Base-by-base conservation (phyloP, 768 basidiomycete species). In the Kwoniella pini region DNA sequence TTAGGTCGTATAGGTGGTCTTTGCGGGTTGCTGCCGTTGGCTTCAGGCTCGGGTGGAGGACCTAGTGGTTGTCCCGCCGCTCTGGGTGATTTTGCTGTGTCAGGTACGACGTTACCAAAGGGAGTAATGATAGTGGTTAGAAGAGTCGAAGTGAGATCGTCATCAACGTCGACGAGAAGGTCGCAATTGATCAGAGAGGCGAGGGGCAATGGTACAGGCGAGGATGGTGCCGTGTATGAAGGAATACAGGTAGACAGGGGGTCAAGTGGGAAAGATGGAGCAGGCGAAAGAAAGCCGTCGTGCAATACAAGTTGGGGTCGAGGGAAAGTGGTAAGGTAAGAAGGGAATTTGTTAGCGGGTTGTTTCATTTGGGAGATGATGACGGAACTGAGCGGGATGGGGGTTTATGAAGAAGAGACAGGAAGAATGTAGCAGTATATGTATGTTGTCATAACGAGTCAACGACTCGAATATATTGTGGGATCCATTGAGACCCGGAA, bases 1-100 rank as follows among this genome's bases (percentile, higher is more conserved):
- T 63, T 66, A 2, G 78, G 76, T 42, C 73, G 66, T 52, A 74
- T 73, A 5, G 69, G 71, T 3, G 71, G 76, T 27, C 74, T 67
- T 51, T 62, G 63, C 19, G 63, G 69, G 54, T 60, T 62, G 26
- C 26, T 30, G 21, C 33, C 44, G 54, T 56, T 27, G 17, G 46
- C 22, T 22, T 36, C 54, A 5, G 55, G 48, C 24, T 57, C 19
- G n/a, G 42, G 33, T 53, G 48, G 54, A 26, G 54, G 54, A 13
- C 48, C 62, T 11, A 39, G 51, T 26, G 54, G 50, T 45, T 44
- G 31, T 33, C 42, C 30, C 5, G 53, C 24, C n/a, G 61, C 44
- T 48, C 27, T 61, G 19, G 59, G 59, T 36, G 54, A 61, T 42
- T 50, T 57, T 22, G 43, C 45, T 57, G 33, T 48, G 27, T 11